phyloP scores from a whole-genome alignment of 2,329 filamentous ascomycete species.

The Paracorniculantispora psalliotae region DNA sequence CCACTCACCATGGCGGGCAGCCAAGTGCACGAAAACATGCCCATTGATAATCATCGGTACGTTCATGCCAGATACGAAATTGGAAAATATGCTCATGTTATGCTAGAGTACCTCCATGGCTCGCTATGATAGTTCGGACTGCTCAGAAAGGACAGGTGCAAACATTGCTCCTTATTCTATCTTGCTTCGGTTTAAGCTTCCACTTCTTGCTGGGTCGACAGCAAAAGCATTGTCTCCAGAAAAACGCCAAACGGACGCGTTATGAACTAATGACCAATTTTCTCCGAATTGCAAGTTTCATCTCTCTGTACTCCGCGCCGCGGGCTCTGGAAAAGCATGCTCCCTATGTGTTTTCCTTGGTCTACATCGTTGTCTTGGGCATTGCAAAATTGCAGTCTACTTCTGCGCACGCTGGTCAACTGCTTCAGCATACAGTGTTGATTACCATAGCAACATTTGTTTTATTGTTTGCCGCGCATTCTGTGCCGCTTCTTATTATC shows the following conservation, averaged over 20 bases:
- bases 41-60: background rate
- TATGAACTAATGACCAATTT: background rate
- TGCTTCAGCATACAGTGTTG: background rate
- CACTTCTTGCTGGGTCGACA: background rate
- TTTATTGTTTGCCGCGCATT: background rate
- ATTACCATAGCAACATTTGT: background rate
- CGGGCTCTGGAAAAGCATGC: background rate
- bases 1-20: too few relatives aligned
- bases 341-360: background rate
- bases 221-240: background rate
- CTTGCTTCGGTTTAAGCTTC: background rate
- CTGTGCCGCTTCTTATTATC: background rate
- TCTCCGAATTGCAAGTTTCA: background rate
- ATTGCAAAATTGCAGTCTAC: background rate
- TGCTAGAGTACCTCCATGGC: background rate
- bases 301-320: background rate
- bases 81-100: too few relatives aligned
- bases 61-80: too few relatives aligned
- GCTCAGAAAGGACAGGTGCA: background rate
- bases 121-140: background rate
- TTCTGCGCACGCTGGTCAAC: background rate
- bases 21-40: too few relatives aligned
- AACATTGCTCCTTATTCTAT: background rate
- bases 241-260: background rate
- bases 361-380: background rate